Base-by-base conservation (phyloP, 2,329 filamentous ascomycete genomes). In the Xylaria multiplex region DNA sequence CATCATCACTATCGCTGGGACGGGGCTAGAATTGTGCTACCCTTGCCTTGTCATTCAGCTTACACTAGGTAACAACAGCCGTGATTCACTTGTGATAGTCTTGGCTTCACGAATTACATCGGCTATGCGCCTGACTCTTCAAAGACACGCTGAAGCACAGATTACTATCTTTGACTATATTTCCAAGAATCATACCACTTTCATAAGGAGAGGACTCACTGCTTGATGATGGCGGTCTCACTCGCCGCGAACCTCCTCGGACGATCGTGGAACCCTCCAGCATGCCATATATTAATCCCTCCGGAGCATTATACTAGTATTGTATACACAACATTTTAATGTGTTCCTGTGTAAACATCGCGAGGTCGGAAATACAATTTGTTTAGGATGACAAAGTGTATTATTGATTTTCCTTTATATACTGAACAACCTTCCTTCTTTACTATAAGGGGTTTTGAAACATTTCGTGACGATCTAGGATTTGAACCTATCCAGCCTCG, bases 21-120 rank as follows among this genome's bases (percentile, higher is more conserved):
- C 30, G 22, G 14, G n/a, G 13, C 45, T 30, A 13, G 50, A 42
- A 45, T 64, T 37, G 14, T 42, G 27, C 57, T 52, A 65, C 46
- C 42, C 16, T 35, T 59, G 30, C 27, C 27, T 64, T 53, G 13
- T 59, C 27, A 40, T 40, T 2, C 13, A 27, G 53, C 40, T 58
- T 63, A 16, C 7, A n/a, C 50, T 56, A n/a, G 1, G 35, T 37
- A 56, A 3, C 9, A 32, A 14, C 19, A 19, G 22, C 49, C 30
- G n/a, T 53, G 27, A 53, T 53, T 40, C 56, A 45, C n/a, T 11
- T 27, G 8, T 11, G 24, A 9, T 48, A 8, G 14, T 19, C 40
- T 40, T 35, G 19, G 48, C 13, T 52, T 11, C n/a, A 24, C 37
- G 40, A 4, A 32, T 45, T 59, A 22, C 24, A 11, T 42, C 37